Percentiles rank a stretch among this genome's conserved stretches.
These are phyloP conservation scores for Pecoramyces ruminantium DNA, from an alignment of 192 early-diverging fungal species.

Conservation along the genomic window DNA sequence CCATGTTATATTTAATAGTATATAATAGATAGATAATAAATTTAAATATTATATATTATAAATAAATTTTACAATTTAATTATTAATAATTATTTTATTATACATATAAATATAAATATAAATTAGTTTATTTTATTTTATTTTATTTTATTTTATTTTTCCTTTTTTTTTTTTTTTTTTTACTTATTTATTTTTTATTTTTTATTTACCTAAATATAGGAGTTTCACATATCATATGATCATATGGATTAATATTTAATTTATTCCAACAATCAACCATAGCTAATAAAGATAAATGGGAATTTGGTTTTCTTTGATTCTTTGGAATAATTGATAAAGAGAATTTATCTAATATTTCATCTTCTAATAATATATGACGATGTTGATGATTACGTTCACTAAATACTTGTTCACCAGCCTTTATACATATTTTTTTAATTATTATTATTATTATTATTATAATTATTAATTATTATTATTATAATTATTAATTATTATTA, in stretches of 20 bases:
- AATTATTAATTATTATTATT: neutral
- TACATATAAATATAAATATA: no score
- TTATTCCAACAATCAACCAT: slow-evolving; percentile 90
- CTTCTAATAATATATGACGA: slow-evolving; percentile 56
- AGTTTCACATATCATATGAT: slow-evolving; percentile 88
- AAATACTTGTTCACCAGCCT: slow-evolving; percentile 78
- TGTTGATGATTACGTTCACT: slow-evolving; percentile 34
- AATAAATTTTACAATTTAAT: no score
- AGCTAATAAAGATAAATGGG: slow-evolving; percentile 80
- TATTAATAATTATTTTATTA: no score
- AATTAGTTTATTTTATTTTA: no score
- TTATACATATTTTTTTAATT: neutral
- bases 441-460: neutral
- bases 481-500: neutral
- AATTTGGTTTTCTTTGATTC: slow-evolving; percentile 44
- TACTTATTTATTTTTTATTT: no score
- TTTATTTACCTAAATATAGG: slow-evolving; percentile 47
- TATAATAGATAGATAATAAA: no score
- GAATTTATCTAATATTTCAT: slow-evolving; percentile 67
- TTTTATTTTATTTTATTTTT: no score
- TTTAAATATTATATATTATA: no score
- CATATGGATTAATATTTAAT: slow-evolving; percentile 73
- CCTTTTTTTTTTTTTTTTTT: no score
- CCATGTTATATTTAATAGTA: no score
- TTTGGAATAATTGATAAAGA: slow-evolving; percentile 52